Evolutionary conservation across 2,329 filamentous ascomycete species (phyloP).

Genomic region (Colletotrichum coccodes): DNA sequence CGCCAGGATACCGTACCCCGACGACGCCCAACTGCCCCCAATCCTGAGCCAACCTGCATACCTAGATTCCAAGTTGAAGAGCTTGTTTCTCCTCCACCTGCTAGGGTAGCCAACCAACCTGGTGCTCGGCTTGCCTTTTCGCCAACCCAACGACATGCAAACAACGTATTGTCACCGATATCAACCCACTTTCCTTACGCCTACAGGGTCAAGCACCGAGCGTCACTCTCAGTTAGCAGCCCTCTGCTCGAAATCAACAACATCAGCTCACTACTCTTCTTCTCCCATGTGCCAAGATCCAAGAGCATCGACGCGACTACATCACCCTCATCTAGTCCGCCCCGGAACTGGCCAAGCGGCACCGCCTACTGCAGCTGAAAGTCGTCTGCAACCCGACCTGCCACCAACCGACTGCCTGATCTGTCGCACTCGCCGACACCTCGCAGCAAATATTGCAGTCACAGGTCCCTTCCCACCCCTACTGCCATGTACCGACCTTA

Average conservation of each 20-base stretch:
- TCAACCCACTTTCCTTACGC: background rate
- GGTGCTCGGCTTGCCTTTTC: background rate
- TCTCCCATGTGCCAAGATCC: conserved; percentile 11
- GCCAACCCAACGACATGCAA: background rate
- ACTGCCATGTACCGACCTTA: background rate
- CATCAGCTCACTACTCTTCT: background rate
- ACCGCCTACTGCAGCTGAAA: conserved; percentile 13
- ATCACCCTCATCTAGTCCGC: background rate
- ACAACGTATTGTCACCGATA: background rate
- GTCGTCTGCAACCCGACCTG: conserved; percentile 7
- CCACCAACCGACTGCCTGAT: conserved; percentile 9
- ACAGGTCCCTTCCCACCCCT: background rate
- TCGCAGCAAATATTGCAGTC: conserved; percentile 32
- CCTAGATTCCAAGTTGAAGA: background rate
- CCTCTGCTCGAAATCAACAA: background rate
- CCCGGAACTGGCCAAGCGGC: conserved; percentile 24
- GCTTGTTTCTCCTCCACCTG: background rate
- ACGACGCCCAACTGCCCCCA: background rate
- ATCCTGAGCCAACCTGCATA: background rate
- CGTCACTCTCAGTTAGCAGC: background rate
- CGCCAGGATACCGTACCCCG: conserved; percentile 23
- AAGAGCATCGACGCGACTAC: conserved; percentile 1
- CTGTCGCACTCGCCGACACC: conserved; percentile 29
- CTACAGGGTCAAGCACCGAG: background rate
- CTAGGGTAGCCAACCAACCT: background rate